Conservation (phyloP, 108 stramenopile genomes). For the Nitzschia sp. region DNA sequence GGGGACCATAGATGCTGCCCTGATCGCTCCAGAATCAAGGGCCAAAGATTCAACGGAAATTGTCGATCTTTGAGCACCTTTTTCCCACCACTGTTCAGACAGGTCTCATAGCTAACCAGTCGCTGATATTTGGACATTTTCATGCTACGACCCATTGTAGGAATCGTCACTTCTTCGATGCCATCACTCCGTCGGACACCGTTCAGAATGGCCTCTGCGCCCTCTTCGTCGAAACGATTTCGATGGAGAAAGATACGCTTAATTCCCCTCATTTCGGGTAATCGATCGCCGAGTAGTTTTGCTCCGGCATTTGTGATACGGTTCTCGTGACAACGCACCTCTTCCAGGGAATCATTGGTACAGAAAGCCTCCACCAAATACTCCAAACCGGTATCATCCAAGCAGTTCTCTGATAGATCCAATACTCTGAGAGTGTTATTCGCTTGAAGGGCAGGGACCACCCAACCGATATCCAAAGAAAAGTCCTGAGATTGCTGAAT, state of each 20-base stretch:
- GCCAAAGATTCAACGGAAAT: conserved; percentile 10
- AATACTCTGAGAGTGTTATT: conserved; percentile 4
- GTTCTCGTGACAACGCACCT: conserved; percentile 14
- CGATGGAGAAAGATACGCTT: conserved; percentile 16
- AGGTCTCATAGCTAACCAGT: conserved; percentile 16
- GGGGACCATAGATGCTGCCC: conserved; percentile 7
- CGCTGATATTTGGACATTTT: conserved; percentile 9
- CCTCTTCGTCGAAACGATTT: conserved; percentile 7
- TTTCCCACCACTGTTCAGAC: conserved; percentile 10
- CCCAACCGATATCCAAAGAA: neutral
- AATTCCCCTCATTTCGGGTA: conserved; percentile 1
- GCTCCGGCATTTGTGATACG: conserved; percentile 6
- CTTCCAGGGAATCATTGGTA: neutral
- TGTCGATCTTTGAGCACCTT: neutral
- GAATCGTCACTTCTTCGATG: conserved; percentile 5
- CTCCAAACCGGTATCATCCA: neutral
- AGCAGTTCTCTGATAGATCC: neutral
- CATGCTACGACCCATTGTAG: neutral
- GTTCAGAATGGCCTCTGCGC: neutral
- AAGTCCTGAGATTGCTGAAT: neutral
- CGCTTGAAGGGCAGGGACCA: neutral
- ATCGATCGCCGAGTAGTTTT: neutral
- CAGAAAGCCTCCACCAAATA: neutral
- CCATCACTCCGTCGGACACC: neutral
- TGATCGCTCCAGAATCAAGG: conserved; percentile 1